A percentile compares a stretch with the other conserved stretches of the same genome.
Conservation (phyloP, 164 flowering plant genomes). For the Magnolia officinalis region DNA sequence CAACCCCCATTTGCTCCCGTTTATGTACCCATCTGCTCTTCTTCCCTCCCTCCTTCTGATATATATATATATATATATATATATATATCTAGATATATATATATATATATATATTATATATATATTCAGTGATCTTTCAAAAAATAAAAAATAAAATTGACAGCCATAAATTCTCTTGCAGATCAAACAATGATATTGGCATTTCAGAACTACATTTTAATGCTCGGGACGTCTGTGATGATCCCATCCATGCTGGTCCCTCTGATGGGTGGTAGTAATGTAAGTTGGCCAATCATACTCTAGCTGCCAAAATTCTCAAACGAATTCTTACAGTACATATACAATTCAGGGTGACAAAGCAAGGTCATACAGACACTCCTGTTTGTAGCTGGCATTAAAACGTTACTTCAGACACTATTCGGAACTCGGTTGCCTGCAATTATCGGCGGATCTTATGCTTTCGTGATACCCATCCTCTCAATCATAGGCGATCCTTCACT, state of each 20-base stretch:
- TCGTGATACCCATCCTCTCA: conserved; percentile 42
- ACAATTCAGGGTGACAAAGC: conserved; percentile 49
- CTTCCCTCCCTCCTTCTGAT: no score
- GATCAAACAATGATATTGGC: conserved; percentile 70
- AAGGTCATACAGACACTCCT: conserved; percentile 56
- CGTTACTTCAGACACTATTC: conserved; percentile 56
- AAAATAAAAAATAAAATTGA: neutral
- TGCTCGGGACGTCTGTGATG: conserved; percentile 81
- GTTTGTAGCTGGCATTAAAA: conserved; percentile 68
- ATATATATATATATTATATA: no score
- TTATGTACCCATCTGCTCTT: no score
- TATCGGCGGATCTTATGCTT: conserved; percentile 60
- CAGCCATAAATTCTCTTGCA: conserved; percentile 33
- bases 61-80: no score
- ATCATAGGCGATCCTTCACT: conserved; percentile 12
- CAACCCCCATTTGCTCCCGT: no score
- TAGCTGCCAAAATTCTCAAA: neutral
- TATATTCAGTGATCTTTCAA: no score
- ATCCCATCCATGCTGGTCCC: conserved; percentile 69
- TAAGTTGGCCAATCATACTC: conserved; percentile 28
- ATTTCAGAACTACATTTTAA: conserved; percentile 79
- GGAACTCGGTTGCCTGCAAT: conserved; percentile 70
- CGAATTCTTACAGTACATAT: neutral
- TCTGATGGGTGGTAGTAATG: conserved; percentile 73
- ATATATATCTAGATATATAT: no score